Evolutionary conservation across 192 early-diverging fungal species (phyloP), one percentile per base, ranked within the genome.

Genomic region (Martensiomyces pterosporus): DNA sequence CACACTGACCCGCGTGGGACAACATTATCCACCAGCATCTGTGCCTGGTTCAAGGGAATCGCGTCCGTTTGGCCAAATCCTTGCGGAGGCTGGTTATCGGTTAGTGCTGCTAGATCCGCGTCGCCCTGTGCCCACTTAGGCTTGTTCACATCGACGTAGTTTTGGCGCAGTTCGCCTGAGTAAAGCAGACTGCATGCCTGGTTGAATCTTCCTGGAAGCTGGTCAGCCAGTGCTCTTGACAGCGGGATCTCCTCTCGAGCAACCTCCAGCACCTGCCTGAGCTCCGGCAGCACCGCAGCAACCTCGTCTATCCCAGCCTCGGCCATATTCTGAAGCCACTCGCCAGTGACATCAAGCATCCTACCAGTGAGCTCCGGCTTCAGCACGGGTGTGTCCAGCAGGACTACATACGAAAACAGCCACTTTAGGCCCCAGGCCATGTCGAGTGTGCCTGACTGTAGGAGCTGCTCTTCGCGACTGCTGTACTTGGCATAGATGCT

Each of bases 81-180:
- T 24, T 12, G 9, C 10, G 2, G 33, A 0, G 9, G 9, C 29
- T 23, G 21, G 40, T 36, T 39, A 10, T 1, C 7, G 18, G 29
- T 23, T 2, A 19, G 49, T 21, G 40, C 25, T 6, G 37, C 39
- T 12, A 35, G 12, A 17, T 29, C 52, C 39, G 34, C 36, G 14
- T 59, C 51, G 8, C 38, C 33, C n/a, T 50, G n/a, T n/a, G 43
- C 57, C 71, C 64, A 74, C n/a, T 54, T 57, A 33, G 71, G 64
- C 60, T 49, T 46, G 42, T 54, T 15, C 39, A 43, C 15, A n/a
- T 74, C 55, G 8, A 60, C 24, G 18, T 49, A 26, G 34, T 48
- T 24, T 3, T 32, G 43, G 25, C 39, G 55, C 19, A 74, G 39
- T 29, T 46, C 47, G 15, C 71, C 71, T 2, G 46, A 64, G 55